These are phyloP conservation scores for Ceratobasidium sp. DNA, from an alignment of 1,284 basidiomycete genomes.

Conservation along the genomic window DNA sequence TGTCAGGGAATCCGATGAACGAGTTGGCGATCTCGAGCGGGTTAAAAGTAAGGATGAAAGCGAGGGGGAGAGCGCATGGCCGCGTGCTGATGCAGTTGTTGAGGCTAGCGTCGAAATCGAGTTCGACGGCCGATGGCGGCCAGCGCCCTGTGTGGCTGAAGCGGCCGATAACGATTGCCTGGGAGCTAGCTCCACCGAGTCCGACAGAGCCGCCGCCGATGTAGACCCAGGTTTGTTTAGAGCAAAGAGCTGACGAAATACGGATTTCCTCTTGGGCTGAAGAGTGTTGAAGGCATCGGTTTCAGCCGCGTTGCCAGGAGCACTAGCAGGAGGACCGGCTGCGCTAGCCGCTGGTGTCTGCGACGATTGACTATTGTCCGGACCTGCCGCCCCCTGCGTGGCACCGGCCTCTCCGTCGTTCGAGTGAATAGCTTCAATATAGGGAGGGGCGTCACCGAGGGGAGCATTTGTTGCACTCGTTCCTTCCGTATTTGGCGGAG, in stretches of 20 bases:
- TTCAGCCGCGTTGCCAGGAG: conserved; percentile 8
- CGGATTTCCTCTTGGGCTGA: conserved; percentile 35
- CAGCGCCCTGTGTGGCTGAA: conserved; percentile 18
- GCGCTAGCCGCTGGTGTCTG: neutral
- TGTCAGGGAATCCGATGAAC: conserved; percentile 32
- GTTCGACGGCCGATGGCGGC: conserved; percentile 24
- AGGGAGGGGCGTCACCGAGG: conserved; percentile 69
- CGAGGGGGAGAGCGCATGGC: conserved; percentile 37
- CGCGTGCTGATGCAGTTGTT: conserved; percentile 1
- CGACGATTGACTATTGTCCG: neutral
- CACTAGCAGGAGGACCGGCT: neutral
- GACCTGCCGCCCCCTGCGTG: neutral
- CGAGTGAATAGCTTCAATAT: conserved; percentile 65
- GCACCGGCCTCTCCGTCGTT: conserved; percentile 3
- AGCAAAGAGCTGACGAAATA: conserved; percentile 42
- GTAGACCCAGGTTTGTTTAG: conserved; percentile 33
- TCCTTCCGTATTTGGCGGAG: conserved; percentile 10
- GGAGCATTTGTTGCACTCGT: neutral
- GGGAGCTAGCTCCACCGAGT: conserved; percentile 22
- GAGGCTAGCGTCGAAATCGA: conserved; percentile 37
- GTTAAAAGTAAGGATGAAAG: conserved; percentile 23
- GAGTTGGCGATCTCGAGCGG: conserved; percentile 20
- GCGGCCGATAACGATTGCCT: conserved; percentile 32
- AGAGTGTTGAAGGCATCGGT: conserved; percentile 7
- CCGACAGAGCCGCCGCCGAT: neutral